phyloP scores from a whole-genome alignment of 129 eudicot genomes.

The Artemisia argyi region DNA sequence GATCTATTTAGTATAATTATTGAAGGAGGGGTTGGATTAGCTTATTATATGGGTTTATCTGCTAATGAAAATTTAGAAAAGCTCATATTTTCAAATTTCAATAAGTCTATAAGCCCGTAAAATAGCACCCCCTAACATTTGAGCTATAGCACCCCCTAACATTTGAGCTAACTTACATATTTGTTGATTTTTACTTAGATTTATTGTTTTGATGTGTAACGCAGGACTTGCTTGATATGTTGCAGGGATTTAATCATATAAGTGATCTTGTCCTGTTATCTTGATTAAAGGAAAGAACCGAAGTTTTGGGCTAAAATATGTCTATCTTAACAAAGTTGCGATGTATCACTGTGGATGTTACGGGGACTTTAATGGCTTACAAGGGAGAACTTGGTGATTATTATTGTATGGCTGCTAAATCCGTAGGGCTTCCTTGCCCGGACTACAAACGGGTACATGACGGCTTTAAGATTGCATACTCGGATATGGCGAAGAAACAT shows the following conservation, averaged over 20 bases:
- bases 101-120: too few species aligned
- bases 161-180: too few species aligned
- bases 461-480: conserved; percentile 89
- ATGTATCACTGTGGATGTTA: conserved; percentile 88
- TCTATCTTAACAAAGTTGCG: conserved; percentile 64
- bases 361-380: conserved; percentile 94
- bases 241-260: conserved; percentile 9
- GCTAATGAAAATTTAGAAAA: too few species aligned
- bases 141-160: too few species aligned
- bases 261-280: conserved; percentile 4
- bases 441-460: conserved; percentile 95
- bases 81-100: too few species aligned
- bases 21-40: too few species aligned
- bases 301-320: conserved; percentile 37
- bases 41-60: too few species aligned
- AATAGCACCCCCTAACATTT: too few species aligned
- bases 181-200: neutral
- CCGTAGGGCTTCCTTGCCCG: conserved; percentile 86
- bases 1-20: too few species aligned
- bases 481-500: conserved; percentile 81
- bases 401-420: conserved; percentile 98
- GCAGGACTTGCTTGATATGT: conserved; percentile 31
- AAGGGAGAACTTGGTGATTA: conserved; percentile 99
- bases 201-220: neutral
- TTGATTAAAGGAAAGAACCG: conserved; percentile 2